Evolutionary conservation across 768 basidiomycete species (phyloP).

Genomic region (Suillus variegatus): DNA sequence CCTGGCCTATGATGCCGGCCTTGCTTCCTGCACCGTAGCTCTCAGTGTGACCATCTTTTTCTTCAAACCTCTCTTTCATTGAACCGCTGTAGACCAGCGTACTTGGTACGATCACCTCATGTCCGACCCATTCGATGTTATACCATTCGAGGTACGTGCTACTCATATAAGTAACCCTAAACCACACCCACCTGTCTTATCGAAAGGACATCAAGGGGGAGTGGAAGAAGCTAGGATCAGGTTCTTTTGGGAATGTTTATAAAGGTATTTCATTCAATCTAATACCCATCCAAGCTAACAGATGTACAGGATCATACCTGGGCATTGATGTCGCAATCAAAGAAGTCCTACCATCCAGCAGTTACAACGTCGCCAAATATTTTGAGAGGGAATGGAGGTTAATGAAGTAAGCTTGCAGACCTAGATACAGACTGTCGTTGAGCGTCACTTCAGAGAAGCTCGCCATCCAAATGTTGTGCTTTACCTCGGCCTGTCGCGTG

Average conservation of each 20-base stretch:
- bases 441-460: constrained; percentile 54
- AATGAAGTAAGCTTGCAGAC: constrained; percentile 63
- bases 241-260: constrained; percentile 92
- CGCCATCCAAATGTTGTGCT: constrained; percentile 92
- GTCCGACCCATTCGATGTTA: constrained; percentile 84
- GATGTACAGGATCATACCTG: constrained; percentile 73
- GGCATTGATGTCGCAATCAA: constrained; percentile 97
- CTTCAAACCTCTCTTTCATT: background rate
- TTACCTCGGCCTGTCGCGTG: constrained; percentile 86
- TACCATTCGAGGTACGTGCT: constrained; percentile 73
- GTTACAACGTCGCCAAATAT: constrained; percentile 96
- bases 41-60: background rate
- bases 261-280: constrained; percentile 52
- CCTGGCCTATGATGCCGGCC: background rate
- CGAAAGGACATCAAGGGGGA: constrained; percentile 80
- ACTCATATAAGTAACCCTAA: background rate
- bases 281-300: constrained; percentile 14
- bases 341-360: constrained; percentile 88
- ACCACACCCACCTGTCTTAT: constrained; percentile 11
- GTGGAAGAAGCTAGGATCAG: constrained; percentile 90
- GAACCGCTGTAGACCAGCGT: background rate
- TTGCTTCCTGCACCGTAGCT: background rate
- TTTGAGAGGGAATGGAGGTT: constrained; percentile 98
- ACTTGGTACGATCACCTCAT: constrained; percentile 18
- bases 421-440: constrained; percentile 8